Evolutionary conservation across 2,329 filamentous ascomycete species (phyloP).

Genomic region (Fusarium camptoceras): DNA sequence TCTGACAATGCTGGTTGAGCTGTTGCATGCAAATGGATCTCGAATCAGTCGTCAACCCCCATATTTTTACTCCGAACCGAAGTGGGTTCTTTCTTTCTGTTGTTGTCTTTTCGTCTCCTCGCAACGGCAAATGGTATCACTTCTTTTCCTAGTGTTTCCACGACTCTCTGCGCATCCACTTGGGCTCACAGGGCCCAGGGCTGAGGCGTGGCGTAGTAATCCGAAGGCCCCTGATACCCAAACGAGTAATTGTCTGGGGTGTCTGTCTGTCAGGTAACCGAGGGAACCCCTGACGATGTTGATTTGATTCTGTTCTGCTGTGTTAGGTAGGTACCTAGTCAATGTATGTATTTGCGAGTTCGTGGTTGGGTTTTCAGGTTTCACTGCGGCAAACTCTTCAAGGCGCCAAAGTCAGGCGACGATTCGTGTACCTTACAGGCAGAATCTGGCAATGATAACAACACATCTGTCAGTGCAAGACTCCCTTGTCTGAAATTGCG

Average conservation of each 20-base stretch:
- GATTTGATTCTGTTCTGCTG: not conserved
- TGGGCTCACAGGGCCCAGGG: constrained; percentile 25
- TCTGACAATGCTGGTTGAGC: not conserved
- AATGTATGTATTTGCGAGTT: not conserved
- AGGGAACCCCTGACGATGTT: constrained; percentile 6
- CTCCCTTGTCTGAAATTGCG: not conserved
- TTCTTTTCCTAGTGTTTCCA: constrained; percentile 44
- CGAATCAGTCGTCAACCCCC: constrained; percentile 14
- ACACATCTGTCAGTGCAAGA: not conserved
- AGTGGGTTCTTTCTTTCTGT: constrained; percentile 34
- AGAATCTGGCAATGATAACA: not conserved
- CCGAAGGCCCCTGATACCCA: constrained; percentile 12
- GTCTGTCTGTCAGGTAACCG: constrained; percentile 18
- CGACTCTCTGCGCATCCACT: constrained; percentile 41
- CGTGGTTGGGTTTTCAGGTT: constrained; percentile 27
- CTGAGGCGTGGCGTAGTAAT: constrained; percentile 35
- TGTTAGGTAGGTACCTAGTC: not conserved
- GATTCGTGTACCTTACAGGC: constrained; percentile 25
- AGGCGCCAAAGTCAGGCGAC: not conserved
- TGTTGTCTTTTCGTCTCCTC: constrained; percentile 25
- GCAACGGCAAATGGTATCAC: constrained; percentile 12
- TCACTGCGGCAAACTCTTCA: constrained; percentile 23
- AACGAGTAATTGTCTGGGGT: constrained; percentile 2
- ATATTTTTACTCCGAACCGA: constrained; percentile 6
- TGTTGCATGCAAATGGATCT: constrained; percentile 15